Percentiles rank a stretch among this genome's conserved stretches.
phyloP scores from a whole-genome alignment of 345 rosid species.

The Eutrema japonicum region DNA sequence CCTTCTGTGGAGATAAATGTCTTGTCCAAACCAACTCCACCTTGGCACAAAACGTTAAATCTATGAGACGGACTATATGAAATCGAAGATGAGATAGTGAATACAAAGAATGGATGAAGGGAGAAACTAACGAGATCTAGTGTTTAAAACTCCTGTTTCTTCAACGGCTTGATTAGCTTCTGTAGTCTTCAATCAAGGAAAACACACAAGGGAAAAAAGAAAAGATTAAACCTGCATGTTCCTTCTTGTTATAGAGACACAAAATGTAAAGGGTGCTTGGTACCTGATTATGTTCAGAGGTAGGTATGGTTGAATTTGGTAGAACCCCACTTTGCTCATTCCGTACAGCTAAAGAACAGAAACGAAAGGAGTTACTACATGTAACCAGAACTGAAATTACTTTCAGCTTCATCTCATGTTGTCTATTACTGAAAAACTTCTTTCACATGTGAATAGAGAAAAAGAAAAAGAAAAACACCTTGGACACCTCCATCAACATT shows the following conservation, averaged over 20 bases:
- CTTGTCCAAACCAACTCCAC: slow-evolving; percentile 37
- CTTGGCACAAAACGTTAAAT: slow-evolving; percentile 27
- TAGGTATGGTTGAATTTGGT: slow-evolving; percentile 33
- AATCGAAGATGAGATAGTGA: background rate
- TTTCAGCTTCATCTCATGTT: slow-evolving; percentile 25
- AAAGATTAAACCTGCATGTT: slow-evolving; percentile 4
- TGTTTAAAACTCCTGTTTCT: slow-evolving; percentile 35
- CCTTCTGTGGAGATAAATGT: slow-evolving; percentile 25
- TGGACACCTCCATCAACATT: slow-evolving; percentile 43
- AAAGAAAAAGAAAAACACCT: slow-evolving; percentile 35
- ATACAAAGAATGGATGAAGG: slow-evolving; percentile 14
- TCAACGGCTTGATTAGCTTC: slow-evolving; percentile 34
- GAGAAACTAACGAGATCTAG: slow-evolving; percentile 41
- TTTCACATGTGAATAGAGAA: slow-evolving; percentile 20
- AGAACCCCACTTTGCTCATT: slow-evolving; percentile 35
- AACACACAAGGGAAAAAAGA: slow-evolving; percentile 19
- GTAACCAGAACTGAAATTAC: slow-evolving; percentile 22
- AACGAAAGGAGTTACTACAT: background rate
- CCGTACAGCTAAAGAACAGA: slow-evolving; percentile 34
- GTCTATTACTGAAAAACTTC: slow-evolving; percentile 15
- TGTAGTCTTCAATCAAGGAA: slow-evolving; percentile 37
- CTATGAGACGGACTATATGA: slow-evolving; percentile 5
- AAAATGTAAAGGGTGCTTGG: background rate
- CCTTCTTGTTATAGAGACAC: slow-evolving; percentile 13
- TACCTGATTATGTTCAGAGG: slow-evolving; percentile 45